Evolutionary conservation across 1,139 yeast genomes (phyloP), one percentile per base, ranked within the genome.

Genomic region (Scheffersomyces lignicola): DNA sequence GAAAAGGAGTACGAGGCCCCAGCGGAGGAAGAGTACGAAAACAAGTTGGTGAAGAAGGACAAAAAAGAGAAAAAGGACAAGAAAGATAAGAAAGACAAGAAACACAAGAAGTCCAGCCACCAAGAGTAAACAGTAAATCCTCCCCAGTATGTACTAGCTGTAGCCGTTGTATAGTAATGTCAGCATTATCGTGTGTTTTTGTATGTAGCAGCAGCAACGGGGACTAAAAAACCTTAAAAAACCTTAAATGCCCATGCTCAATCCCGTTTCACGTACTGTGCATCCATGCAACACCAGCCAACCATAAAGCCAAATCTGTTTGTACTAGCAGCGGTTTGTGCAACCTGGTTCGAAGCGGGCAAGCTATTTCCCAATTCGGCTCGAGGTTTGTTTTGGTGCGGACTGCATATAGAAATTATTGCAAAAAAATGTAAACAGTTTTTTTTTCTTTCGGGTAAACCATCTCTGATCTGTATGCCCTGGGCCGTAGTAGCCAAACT

Each of bases 1-100:
- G 77, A 76, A 20, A 80, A 85, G 65, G 94, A 83, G 45, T 90
- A 77, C 53, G 78, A 78, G 40, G 95, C 97, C 12, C 97, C 97
- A 14, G 81, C 77, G 49, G 97, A 89, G 60, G 76, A 67, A 25
- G 65, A 53, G n/a, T 76, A 79, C 42, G 60, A 60, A 37, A 63
- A 62, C 38, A 55, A 54, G 36, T 45, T 62, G 31, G 36, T 52
- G 24, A 39, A 48, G 32, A 42, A 48, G 36, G 46, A 47, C 12
- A 46, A 54, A 41, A 41, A 49, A 32, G 40, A 49, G 15, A 49
- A 55, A 42, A 45, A 50, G 30, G 47, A 56, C 16, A 48, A 57
- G 42, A 47, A 60, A 35, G 51, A 58, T 37, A 44, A 58, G 41
- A 45, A 49, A 40, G 40, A 47, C 18, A 50, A 54, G 44, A 48